Conservation (phyloP, 345 rosid species). For the Luvunga scandens region DNA sequence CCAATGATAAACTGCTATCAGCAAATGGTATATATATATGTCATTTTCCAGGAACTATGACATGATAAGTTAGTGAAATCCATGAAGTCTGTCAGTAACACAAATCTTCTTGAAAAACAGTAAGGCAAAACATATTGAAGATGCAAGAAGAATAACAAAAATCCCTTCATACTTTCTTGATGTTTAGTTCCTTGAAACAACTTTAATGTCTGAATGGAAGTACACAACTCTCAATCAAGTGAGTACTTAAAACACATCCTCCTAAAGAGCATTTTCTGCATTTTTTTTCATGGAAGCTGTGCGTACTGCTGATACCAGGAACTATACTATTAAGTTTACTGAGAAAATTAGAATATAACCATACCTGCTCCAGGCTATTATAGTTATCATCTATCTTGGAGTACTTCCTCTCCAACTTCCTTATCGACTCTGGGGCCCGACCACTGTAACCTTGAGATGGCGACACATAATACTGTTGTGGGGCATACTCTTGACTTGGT, state of each 20-base stretch:
- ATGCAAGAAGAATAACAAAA: background rate
- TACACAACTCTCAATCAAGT: background rate
- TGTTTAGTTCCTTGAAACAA: background rate
- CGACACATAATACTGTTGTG: conserved; percentile 32
- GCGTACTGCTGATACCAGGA: background rate
- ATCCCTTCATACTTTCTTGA: background rate
- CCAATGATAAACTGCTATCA: background rate
- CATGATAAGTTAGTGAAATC: background rate
- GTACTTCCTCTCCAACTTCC: conserved; percentile 59
- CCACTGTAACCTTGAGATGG: conserved; percentile 39
- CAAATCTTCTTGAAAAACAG: background rate
- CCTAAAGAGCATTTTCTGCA: background rate
- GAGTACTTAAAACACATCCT: background rate
- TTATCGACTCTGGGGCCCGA: conserved; percentile 30
- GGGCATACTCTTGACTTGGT: conserved; percentile 40
- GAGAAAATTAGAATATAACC: background rate
- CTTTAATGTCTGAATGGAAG: background rate
- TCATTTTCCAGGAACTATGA: background rate
- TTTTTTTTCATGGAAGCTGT: background rate
- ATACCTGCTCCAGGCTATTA: conserved; percentile 63
- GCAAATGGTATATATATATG: background rate
- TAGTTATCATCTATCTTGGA: conserved; percentile 67
- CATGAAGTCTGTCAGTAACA: background rate
- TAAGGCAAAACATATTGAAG: background rate
- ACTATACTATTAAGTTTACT: background rate